Base-by-base conservation (phyloP, 805 yeast genomes). In the Monosporozyma aerobia region DNA sequence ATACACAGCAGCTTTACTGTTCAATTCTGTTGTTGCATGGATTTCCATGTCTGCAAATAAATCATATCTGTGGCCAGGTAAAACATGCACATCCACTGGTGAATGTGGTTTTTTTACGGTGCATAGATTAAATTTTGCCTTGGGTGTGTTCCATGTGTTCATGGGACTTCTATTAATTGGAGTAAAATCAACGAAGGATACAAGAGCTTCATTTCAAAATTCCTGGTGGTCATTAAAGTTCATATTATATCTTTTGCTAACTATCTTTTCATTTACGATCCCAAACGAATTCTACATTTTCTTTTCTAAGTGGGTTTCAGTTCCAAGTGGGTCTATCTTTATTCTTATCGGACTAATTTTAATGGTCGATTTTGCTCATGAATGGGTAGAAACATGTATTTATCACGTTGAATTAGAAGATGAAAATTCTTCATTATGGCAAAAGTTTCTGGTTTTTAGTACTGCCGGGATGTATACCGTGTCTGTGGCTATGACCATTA, bases 351-450 rank as follows among this genome's bases (percentile, higher is more conserved):
- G 99, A 1, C 77, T 94, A 53, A 85, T 95, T 13, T 74, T 94
- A 49, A 73, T 94, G 48, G 97, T 94, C 33, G 99, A 94, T 69
- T 94, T 89, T 75, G 98, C 99, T 3, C 98, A 94, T 69, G 92
- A 92, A 59, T 94, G 97, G 97, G 97, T 98, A 0, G 99, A 94
- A 62, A 87, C 86, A 7, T 94, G 99, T 68, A 77, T 94, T 51
- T 90, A 85, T 58, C 87, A 89, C 61, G 88, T 94, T 44, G 98
- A 94, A 65, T 82, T 83, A 61, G 92, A 86, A 53, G 86, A 82
- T 47, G 81, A 80, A 52, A 60, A 69, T 50, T 69, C 75, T 53
- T 55, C 68, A 3, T 76, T 87, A 59, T 94, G 98, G 98, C 81
- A 87, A 61, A 74, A 80, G 44, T 70, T 92, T 9, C 74, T 94